A percentile compares a stretch with the other conserved stretches of the same genome.
Conservation (phyloP, 805 yeast species). For the Jamesozyma gamospora region DNA sequence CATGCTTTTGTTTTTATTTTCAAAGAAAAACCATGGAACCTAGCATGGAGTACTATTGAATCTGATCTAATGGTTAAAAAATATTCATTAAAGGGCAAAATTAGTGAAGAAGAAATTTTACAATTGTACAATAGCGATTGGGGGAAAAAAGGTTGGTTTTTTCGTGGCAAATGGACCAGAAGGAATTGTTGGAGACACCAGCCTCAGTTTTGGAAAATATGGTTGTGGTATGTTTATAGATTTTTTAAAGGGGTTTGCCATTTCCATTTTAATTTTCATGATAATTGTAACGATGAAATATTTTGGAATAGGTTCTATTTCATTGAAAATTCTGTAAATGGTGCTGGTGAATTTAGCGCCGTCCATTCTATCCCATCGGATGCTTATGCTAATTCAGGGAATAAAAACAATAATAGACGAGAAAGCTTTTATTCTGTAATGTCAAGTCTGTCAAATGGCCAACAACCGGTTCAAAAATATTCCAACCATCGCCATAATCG, state of each 20-base stretch:
- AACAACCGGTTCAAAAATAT: background rate
- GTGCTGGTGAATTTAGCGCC: background rate
- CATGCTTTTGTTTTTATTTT: conserved; percentile 67
- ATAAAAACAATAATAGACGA: background rate
- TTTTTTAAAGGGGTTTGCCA: conserved; percentile 10
- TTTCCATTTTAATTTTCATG: conserved; percentile 13
- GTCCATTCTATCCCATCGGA: background rate
- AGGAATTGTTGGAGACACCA: conserved; percentile 24
- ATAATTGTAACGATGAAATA: conserved; percentile 20
- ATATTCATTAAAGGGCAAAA: conserved; percentile 19
- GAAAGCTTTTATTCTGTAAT: background rate
- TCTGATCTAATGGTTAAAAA: conserved; percentile 13
- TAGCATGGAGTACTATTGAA: conserved; percentile 29
- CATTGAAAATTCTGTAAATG: conserved; percentile 1
- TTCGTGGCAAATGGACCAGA: conserved; percentile 19
- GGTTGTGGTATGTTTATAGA: conserved; percentile 19
- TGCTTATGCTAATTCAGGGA: background rate
- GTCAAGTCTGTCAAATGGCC: background rate
- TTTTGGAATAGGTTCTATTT: conserved; percentile 18
- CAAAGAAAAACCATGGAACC: conserved; percentile 73
- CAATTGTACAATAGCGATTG: conserved; percentile 15
- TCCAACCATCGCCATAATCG: too few species aligned
- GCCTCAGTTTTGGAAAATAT: conserved; percentile 17
- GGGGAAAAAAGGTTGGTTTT: conserved; percentile 28
- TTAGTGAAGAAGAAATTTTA: conserved; percentile 19